These are phyloP conservation scores for Leccinellum albellum DNA, from an alignment of 768 basidiomycete species.

Conservation along the genomic window DNA sequence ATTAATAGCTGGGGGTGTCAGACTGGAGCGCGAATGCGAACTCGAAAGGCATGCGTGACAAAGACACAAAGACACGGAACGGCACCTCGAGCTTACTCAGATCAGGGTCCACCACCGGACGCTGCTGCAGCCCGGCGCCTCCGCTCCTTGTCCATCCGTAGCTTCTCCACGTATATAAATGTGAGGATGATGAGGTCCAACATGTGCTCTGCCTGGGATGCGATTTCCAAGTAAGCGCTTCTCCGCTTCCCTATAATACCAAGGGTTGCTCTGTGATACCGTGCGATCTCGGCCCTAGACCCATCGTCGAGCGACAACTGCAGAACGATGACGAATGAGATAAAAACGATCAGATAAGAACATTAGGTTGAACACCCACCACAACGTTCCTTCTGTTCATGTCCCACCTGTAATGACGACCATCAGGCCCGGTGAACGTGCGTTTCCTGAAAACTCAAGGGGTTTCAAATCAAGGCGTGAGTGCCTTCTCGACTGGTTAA, in stretches of 20 bases:
- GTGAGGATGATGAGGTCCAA: slow-evolving; percentile 25
- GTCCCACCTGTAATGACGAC: slow-evolving; percentile 32
- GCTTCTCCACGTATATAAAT: slow-evolving; percentile 30
- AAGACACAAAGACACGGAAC: neutral
- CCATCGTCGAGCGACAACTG: slow-evolving; percentile 21
- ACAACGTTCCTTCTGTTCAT: slow-evolving; percentile 10
- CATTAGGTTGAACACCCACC: slow-evolving; percentile 1
- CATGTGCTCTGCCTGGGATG: slow-evolving; percentile 21
- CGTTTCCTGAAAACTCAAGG: slow-evolving; percentile 14
- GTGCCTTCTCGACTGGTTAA: neutral
- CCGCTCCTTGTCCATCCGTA: slow-evolving; percentile 24
- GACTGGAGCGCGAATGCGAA: neutral
- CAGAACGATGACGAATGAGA: neutral
- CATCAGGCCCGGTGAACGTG: slow-evolving; percentile 32
- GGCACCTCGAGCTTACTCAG: neutral
- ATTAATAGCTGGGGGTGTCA: neutral
- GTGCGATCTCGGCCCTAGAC: slow-evolving; percentile 11
- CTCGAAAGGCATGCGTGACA: neutral
- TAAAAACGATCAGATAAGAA: neutral
- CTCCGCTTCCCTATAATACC: slow-evolving; percentile 24
- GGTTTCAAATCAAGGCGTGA: neutral
- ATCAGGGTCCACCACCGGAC: slow-evolving; percentile 19
- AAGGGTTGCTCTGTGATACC: slow-evolving; percentile 22
- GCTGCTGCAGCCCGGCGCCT: slow-evolving; percentile 1
- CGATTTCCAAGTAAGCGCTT: slow-evolving; percentile 20